These are phyloP conservation scores for Lachancea lanzarotensis DNA, from an alignment of 805 yeast genomes.

Conservation along the genomic window DNA sequence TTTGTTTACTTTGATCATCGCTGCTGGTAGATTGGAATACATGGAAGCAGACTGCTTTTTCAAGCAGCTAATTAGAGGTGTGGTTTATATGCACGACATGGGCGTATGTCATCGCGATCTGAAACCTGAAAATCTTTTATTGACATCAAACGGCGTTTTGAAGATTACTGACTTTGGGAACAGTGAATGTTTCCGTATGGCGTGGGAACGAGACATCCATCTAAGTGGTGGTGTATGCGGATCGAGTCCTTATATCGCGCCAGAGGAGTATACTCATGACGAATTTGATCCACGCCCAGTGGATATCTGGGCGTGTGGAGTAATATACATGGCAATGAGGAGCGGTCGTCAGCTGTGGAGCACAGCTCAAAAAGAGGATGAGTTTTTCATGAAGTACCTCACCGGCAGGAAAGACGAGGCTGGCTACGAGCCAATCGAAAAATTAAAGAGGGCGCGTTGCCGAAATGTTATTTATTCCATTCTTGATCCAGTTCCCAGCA, in stretches of 20 bases:
- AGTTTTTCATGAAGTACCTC: conserved; percentile 68
- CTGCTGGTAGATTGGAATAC: conserved; percentile 71
- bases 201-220: conserved; percentile 71
- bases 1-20: conserved; percentile 63
- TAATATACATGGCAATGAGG: conserved; percentile 88
- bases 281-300: conserved; percentile 77
- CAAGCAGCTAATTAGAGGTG: conserved; percentile 78
- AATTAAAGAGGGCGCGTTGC: conserved; percentile 77
- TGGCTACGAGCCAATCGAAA: conserved; percentile 90
- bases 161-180: conserved; percentile 89
- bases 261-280: conserved; percentile 62
- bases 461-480: conserved; percentile 90
- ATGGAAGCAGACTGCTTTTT: conserved; percentile 87
- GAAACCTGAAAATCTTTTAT: conserved; percentile 85
- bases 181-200: conserved; percentile 75
- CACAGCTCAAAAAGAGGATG: conserved; percentile 73
- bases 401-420: conserved; percentile 71
- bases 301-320: conserved; percentile 92
- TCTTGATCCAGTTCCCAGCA: conserved; percentile 80
- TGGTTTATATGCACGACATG: conserved; percentile 78
- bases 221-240: conserved; percentile 75
- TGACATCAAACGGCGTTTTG: conserved; percentile 64
- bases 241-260: conserved; percentile 84
- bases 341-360: conserved; percentile 94
- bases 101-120: conserved; percentile 92